phyloP scores from a whole-genome alignment of 2,329 filamentous ascomycete species.

The Fusarium nanum region DNA sequence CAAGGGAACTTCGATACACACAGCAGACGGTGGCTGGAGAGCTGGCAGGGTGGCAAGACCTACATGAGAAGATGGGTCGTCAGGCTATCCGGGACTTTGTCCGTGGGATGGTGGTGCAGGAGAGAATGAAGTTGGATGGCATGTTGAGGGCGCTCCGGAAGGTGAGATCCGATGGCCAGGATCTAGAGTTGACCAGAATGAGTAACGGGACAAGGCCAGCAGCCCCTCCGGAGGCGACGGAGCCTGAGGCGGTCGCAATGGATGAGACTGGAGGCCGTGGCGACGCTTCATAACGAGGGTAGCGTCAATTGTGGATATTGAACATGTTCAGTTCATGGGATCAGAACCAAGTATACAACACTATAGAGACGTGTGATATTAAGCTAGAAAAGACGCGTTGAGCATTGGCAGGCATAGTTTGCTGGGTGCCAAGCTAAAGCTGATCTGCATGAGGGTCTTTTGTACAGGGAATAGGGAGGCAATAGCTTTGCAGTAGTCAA shows the following conservation, averaged over 20 bases:
- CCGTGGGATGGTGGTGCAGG: constrained; percentile 80
- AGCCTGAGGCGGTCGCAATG: constrained; percentile 32
- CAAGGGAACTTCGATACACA: constrained; percentile 86
- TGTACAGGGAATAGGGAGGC: not conserved
- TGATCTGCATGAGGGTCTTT: constrained; percentile 31
- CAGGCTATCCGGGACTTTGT: constrained; percentile 82
- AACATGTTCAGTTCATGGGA: constrained; percentile 10
- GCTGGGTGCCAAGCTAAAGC: constrained; percentile 4
- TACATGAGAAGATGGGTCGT: constrained; percentile 81
- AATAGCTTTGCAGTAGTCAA: not conserved
- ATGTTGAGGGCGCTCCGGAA: constrained; percentile 82
- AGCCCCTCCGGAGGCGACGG: constrained; percentile 24
- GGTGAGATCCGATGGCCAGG: constrained; percentile 52
- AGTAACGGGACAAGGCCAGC: constrained; percentile 34
- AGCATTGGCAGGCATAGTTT: constrained; percentile 21
- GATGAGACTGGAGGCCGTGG: constrained; percentile 30
- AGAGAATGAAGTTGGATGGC: constrained; percentile 81
- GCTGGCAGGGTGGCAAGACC: constrained; percentile 92
- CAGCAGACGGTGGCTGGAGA: constrained; percentile 94
- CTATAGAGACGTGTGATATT: constrained; percentile 44
- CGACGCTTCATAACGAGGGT: constrained; percentile 31
- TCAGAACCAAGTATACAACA: constrained; percentile 35
- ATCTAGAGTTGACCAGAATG: constrained; percentile 11
- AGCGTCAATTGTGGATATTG: constrained; percentile 31
- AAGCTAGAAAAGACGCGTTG: constrained; percentile 36